These are phyloP conservation scores for Ambispora gerdemannii DNA, from an alignment of 192 early-diverging fungal genomes.

Conservation along the genomic window DNA sequence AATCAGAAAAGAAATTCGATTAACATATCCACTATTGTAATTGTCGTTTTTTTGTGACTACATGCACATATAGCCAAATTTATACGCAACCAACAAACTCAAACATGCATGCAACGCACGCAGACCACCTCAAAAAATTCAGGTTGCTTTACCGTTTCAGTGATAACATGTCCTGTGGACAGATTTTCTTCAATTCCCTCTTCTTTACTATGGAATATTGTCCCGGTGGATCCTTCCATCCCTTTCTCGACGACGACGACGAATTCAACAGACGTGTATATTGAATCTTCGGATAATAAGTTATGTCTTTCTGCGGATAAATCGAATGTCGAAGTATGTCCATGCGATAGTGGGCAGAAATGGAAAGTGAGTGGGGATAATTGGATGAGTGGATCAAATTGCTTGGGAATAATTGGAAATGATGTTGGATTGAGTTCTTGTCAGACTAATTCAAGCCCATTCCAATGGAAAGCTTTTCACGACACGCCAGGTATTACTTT, in stretches of 20 bases:
- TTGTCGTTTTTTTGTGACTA: too few relatives aligned
- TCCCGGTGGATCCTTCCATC: background rate
- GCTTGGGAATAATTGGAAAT: constrained; percentile 1
- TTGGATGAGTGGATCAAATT: background rate
- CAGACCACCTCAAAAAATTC: background rate
- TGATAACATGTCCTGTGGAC: constrained; percentile 5
- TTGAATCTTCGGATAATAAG: constrained; percentile 8
- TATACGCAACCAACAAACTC: background rate
- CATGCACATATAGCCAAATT: background rate
- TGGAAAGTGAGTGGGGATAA: constrained; percentile 11
- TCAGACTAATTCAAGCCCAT: background rate
- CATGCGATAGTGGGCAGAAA: constrained; percentile 15
- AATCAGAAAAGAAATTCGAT: background rate
- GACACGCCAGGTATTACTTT: constrained; percentile 11
- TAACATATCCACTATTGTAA: too few relatives aligned
- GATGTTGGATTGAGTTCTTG: background rate
- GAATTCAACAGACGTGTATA: constrained; percentile 10
- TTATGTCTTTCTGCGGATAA: background rate
- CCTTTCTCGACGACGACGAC: background rate
- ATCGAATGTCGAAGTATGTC: constrained; percentile 19
- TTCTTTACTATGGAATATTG: constrained; percentile 13
- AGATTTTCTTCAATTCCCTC: background rate
- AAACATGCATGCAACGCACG: constrained; percentile 2
- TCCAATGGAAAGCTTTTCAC: constrained; percentile 20
- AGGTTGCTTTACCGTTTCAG: background rate